These are phyloP conservation scores for Amyloporia xantha DNA, from an alignment of 768 basidiomycete genomes.

Conservation along the genomic window DNA sequence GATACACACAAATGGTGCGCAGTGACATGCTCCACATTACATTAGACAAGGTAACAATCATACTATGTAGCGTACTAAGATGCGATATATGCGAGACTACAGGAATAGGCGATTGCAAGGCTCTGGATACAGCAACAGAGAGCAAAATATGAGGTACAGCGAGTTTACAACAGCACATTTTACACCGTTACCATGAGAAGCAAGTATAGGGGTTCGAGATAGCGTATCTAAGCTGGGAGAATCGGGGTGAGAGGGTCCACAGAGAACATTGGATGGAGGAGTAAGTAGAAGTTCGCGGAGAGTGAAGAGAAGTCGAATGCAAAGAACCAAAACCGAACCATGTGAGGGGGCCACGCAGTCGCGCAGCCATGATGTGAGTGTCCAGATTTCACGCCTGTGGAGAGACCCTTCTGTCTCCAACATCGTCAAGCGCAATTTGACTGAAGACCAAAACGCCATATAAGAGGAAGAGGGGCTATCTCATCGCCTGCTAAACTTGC, in stretches of 20 bases:
- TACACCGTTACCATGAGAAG: background rate
- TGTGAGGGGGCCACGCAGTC: background rate
- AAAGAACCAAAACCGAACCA: background rate
- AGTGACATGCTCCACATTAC: background rate
- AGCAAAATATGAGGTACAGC: background rate
- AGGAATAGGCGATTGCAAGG: background rate
- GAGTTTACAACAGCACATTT: too few relatives aligned
- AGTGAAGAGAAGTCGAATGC: background rate
- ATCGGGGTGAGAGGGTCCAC: background rate
- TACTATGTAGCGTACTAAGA: background rate
- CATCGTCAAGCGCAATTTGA: too few relatives aligned
- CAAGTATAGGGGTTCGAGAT: background rate
- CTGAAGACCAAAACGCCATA: too few relatives aligned
- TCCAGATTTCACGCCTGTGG: too few relatives aligned
- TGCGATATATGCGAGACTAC: background rate
- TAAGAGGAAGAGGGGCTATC: too few relatives aligned
- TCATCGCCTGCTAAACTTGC: conserved; percentile 12
- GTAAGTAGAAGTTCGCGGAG: background rate
- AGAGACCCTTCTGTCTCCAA: too few relatives aligned
- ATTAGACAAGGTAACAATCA: background rate
- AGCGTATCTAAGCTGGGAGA: background rate
- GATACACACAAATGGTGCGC: too few relatives aligned
- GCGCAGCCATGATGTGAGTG: background rate
- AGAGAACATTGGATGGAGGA: background rate
- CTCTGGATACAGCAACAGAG: background rate